Conservation (phyloP, 2,329 filamentous ascomycete genomes). For the Diaporthe citriasiana region DNA sequence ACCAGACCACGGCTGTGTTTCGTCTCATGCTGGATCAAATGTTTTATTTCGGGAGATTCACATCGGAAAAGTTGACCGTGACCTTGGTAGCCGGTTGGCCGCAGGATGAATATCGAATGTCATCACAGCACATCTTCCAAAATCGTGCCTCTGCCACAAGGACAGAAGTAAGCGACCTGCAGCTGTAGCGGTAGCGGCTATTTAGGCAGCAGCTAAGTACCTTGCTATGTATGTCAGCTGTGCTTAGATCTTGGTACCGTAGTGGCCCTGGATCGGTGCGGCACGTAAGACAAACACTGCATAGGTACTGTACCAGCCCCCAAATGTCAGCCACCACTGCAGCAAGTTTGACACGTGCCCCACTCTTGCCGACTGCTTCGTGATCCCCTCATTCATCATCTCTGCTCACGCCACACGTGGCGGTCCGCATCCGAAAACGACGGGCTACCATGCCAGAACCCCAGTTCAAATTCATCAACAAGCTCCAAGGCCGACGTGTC, state of each 20-base stretch:
- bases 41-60: too few relatives aligned
- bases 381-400: background rate
- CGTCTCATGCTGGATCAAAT: too few relatives aligned
- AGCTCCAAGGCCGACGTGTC: constrained; percentile 60
- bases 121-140: background rate
- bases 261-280: background rate
- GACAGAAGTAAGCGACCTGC: background rate
- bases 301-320: background rate
- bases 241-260: background rate
- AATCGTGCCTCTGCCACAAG: background rate
- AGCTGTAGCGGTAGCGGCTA: constrained; percentile 8
- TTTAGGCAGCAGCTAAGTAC: background rate
- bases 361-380: background rate
- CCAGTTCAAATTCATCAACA: constrained; percentile 45
- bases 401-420: background rate
- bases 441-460: background rate
- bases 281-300: background rate
- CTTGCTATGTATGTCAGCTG: constrained; percentile 3
- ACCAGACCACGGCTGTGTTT: too few relatives aligned
- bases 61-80: too few relatives aligned
- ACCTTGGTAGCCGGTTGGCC: too few relatives aligned
- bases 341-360: constrained; percentile 3
- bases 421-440: background rate
- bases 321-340: background rate
- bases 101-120: background rate